These are phyloP conservation scores for Phoma sp. DNA, from an alignment of 2,329 filamentous ascomycete genomes.

Conservation along the genomic window DNA sequence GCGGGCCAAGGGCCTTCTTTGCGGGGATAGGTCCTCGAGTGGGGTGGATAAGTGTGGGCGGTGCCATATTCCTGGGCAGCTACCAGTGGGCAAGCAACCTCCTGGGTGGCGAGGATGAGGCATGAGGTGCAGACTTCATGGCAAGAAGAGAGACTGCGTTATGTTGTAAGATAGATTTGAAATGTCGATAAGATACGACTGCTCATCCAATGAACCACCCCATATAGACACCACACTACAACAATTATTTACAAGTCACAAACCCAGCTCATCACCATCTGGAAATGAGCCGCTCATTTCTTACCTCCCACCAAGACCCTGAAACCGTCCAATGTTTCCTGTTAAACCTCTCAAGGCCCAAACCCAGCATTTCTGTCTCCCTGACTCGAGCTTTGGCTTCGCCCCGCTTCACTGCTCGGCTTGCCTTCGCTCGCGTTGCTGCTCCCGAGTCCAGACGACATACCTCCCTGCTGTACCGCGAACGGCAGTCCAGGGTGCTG, in stretches of 20 bases:
- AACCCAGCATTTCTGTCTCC: slow-evolving; percentile 23
- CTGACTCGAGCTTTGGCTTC: slow-evolving; percentile 31
- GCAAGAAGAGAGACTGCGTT: slow-evolving; percentile 54
- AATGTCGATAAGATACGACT: background rate
- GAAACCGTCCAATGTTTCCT: background rate
- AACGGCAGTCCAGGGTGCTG: slow-evolving; percentile 23
- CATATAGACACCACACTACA: background rate
- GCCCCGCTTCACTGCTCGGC: slow-evolving; percentile 38
- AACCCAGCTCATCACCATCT: background rate
- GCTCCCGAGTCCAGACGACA: slow-evolving; percentile 20
- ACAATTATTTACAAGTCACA: slow-evolving; percentile 3
- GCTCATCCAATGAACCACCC: background rate
- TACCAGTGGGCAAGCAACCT: slow-evolving; percentile 89
- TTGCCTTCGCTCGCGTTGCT: slow-evolving; percentile 42
- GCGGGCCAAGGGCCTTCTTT: slow-evolving; percentile 73
- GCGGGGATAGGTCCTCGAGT: slow-evolving; percentile 80
- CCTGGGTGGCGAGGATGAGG: slow-evolving; percentile 56
- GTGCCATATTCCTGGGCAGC: slow-evolving; percentile 90
- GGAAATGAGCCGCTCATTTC: background rate
- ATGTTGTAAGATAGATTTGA: background rate
- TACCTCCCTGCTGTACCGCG: slow-evolving; percentile 14
- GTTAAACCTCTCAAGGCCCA: slow-evolving; percentile 16
- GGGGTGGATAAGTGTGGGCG: slow-evolving; percentile 93
- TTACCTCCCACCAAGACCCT: background rate
- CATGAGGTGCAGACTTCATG: slow-evolving; percentile 7